A percentile compares a stretch with the other conserved stretches of the same genome.
phyloP scores from a whole-genome alignment of 495 filamentous ascomycete genomes.

The Rhypophila decipiens region DNA sequence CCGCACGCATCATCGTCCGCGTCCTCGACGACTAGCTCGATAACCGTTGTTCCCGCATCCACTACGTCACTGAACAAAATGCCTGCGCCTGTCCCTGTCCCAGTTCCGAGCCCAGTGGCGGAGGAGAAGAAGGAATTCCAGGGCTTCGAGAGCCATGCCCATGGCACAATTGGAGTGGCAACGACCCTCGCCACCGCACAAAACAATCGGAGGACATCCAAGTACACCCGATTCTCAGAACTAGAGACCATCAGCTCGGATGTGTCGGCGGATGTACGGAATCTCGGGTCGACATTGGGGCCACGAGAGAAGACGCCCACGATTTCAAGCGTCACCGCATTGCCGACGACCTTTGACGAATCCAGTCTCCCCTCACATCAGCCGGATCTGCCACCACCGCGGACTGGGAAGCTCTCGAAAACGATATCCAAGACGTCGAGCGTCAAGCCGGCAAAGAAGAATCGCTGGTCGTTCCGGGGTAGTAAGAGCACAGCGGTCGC shows the following conservation, averaged over 20 bases:
- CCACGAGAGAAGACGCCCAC: slow-evolving; percentile 7
- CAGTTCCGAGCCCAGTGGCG: not conserved
- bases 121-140: not conserved
- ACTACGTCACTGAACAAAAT: slow-evolving; percentile 10
- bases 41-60: slow-evolving; percentile 13
- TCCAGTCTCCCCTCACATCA: slow-evolving; percentile 8
- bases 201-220: slow-evolving; percentile 9
- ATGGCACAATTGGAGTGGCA: not conserved
- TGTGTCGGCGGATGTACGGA: slow-evolving; percentile 8
- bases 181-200: not conserved
- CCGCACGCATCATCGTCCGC: slow-evolving; percentile 8
- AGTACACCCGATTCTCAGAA: slow-evolving; percentile 15
- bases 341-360: slow-evolving; percentile 18
- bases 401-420: slow-evolving; percentile 22
- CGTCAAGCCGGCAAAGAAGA: slow-evolving; percentile 17
- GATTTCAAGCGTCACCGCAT: not conserved
- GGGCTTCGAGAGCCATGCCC: slow-evolving; percentile 1
- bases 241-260: slow-evolving; percentile 20
- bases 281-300: not conserved
- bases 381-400: slow-evolving; percentile 7
- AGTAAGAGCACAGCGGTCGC: slow-evolving; percentile 16
- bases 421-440: not conserved
- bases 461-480: slow-evolving; percentile 18
- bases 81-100: not conserved
- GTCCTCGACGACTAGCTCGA: slow-evolving; percentile 12